phyloP scores from a whole-genome alignment of 345 rosid genomes.

The Noccaea caerulescens region DNA sequence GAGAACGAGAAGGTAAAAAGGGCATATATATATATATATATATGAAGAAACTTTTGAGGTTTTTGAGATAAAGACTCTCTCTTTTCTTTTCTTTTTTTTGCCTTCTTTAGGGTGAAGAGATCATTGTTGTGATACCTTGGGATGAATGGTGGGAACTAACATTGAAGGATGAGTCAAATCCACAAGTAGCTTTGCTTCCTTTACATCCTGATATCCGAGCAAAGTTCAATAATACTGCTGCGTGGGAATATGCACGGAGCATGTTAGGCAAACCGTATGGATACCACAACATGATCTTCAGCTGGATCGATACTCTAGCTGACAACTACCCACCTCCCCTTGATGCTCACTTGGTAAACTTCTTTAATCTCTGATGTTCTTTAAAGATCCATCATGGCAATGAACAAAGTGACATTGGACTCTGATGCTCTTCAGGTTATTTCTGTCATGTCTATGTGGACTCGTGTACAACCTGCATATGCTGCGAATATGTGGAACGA shows the following conservation, averaged over 20 bases:
- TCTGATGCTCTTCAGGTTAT: constrained; percentile 90
- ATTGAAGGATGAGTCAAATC: constrained; percentile 85
- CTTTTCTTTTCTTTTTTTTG: no score
- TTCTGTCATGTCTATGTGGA: constrained; percentile 99
- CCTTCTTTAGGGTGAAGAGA: constrained; percentile 80
- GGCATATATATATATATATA: no score
- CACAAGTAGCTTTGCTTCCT: constrained; percentile 91
- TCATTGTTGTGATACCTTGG: constrained; percentile 88
- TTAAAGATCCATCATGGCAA: neutral
- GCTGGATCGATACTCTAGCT: constrained; percentile 94
- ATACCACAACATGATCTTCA: constrained; percentile 98
- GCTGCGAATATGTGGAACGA: constrained; percentile 99
- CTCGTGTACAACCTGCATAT: constrained; percentile 92
- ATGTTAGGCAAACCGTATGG: constrained; percentile 99
- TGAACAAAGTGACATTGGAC: constrained; percentile 17
- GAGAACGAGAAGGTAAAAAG: constrained; percentile 86
- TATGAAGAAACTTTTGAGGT: neutral
- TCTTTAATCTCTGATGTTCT: neutral
- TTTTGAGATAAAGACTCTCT: neutral
- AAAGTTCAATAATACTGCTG: constrained; percentile 83
- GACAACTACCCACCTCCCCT: constrained; percentile 98
- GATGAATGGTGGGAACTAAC: constrained; percentile 97
- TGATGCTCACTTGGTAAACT: constrained; percentile 96
- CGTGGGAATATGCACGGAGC: constrained; percentile 93
- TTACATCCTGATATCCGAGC: constrained; percentile 77